These are phyloP conservation scores for Hyaloperonospora brassicae DNA, from an alignment of 352 stramenopile species.

Conservation along the genomic window DNA sequence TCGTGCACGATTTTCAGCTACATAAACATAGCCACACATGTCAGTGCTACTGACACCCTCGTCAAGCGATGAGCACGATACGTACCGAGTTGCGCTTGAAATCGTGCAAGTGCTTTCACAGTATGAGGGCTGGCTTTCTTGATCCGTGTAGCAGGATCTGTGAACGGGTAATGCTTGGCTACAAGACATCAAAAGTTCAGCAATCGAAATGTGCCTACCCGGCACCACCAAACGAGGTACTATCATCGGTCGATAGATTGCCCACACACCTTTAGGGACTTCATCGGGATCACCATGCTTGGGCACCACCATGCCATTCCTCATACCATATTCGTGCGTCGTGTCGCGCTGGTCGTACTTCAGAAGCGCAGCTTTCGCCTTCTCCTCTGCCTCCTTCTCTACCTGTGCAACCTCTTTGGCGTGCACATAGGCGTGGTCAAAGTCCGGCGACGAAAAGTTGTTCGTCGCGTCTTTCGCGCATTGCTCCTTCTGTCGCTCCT, in stretches of 20 bases:
- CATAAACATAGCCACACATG: background rate
- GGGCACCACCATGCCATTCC: slow-evolving; percentile 45
- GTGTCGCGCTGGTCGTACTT: slow-evolving; percentile 54
- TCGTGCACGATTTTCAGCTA: slow-evolving; percentile 28
- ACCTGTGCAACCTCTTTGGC: slow-evolving; percentile 42
- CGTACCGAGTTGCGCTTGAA: slow-evolving; percentile 52
- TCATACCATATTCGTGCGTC: slow-evolving; percentile 52
- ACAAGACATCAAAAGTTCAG: slow-evolving; percentile 2
- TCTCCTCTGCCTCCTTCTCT: slow-evolving; percentile 47
- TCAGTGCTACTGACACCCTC: no score
- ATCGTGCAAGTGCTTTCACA: slow-evolving; percentile 41
- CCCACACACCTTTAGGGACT: slow-evolving; percentile 12
- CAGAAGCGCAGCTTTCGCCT: slow-evolving; percentile 42
- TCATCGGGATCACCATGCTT: slow-evolving; percentile 19
- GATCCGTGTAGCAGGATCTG: slow-evolving; percentile 35
- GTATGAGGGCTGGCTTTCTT: slow-evolving; percentile 37
- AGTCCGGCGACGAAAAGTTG: slow-evolving; percentile 43
- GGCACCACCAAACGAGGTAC: no score
- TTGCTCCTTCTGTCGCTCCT: slow-evolving; percentile 37
- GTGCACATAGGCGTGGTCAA: slow-evolving; percentile 45
- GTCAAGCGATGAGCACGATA: no score
- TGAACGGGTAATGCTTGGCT: slow-evolving; percentile 60
- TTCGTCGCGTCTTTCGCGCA: slow-evolving; percentile 35
- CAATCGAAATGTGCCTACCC: no score
- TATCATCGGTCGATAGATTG: no score